Evolutionary conservation across 2,329 filamentous ascomycete genomes (phyloP), one percentile per base, ranked within the genome.

Genomic region (Xylaria digitata): DNA sequence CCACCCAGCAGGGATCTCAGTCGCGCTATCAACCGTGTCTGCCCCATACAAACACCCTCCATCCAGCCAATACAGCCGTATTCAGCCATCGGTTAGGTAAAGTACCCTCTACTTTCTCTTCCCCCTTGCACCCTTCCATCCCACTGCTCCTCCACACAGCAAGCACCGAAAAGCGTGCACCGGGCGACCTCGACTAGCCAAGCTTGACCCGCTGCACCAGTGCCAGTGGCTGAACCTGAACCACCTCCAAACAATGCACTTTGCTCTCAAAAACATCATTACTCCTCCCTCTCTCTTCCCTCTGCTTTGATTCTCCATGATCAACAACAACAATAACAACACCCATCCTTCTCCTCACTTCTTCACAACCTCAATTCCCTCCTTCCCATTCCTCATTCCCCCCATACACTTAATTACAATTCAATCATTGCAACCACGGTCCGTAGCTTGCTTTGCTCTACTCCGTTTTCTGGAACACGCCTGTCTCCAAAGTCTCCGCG

Each of bases 211-310:
- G 67, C 67, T 56, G 63, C 50, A 65, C 30, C 56, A 52, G 34
- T 30, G 57, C 43, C 58, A 50, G 67, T 69, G 65, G 68, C 68
- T 66, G 63, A 63, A 61, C 60, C 67, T 66, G 63, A 62, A 61
- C 63, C 49, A 55, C 61, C 53, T 49, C 70, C 70, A 73, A 74
- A 75, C 72, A 74, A 73, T 72, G 65, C 59, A 65, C 49, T 67
- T 43, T 63, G 61, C 68, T 61, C 63, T 74, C 68, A 70, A 75
- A 75, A 75, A 75, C 73, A 75, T 68, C 67, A 73, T 66, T 61
- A 62, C 57, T 46, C 62, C 69, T 70, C 66, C 40, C 56, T 67
- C 63, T 72, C 54, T 63, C 68, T 61, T 56, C 57, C 48, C 56
- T 58, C 50, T 52, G 30, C 55, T 56, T 45, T 19, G 53, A 55